Evolutionary conservation across 768 basidiomycete species (phyloP).

Genomic region (Omphalotus guepiniiformis): DNA sequence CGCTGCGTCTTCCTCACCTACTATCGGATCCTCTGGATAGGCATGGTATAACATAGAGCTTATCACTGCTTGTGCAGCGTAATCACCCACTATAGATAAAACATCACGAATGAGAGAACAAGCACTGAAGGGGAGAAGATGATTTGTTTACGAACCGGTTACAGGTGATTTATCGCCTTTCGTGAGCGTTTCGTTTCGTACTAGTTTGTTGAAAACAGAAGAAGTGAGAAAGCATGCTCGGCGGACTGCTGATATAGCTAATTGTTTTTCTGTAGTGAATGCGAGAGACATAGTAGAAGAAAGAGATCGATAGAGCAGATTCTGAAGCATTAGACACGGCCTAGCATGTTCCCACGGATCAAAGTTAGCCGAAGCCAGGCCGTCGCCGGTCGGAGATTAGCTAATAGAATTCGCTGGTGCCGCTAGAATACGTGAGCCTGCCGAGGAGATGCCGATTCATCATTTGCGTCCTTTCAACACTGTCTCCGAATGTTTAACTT

Average conservation of each 20-base stretch:
- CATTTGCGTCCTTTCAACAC: neutral
- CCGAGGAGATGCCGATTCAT: neutral
- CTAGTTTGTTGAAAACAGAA: conserved; percentile 80
- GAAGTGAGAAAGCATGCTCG: conserved; percentile 82
- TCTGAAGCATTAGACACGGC: neutral
- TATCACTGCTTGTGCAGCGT: conserved; percentile 89
- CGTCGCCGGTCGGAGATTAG: neutral
- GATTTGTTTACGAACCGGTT: conserved; percentile 56
- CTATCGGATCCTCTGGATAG: conserved; percentile 84
- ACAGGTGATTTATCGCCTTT: conserved; percentile 94
- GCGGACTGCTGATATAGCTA: conserved; percentile 84
- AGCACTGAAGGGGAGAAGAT: neutral
- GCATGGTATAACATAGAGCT: conserved; percentile 69
- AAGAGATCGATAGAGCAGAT: neutral
- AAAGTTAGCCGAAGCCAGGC: too few relatives aligned
- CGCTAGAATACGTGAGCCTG: too few relatives aligned
- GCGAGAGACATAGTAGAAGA: conserved; percentile 42
- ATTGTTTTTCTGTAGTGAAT: conserved; percentile 65
- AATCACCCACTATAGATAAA: conserved; percentile 75
- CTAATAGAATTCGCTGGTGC: neutral
- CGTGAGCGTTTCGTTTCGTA: conserved; percentile 79
- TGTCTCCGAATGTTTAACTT: too few relatives aligned
- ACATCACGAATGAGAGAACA: conserved; percentile 1
- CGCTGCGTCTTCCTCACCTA: conserved; percentile 92
- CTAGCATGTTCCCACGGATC: neutral